Evolutionary conservation across 495 filamentous ascomycete genomes (phyloP), one percentile per base, ranked within the genome.

Genomic region (Neurospora tetraspora): DNA sequence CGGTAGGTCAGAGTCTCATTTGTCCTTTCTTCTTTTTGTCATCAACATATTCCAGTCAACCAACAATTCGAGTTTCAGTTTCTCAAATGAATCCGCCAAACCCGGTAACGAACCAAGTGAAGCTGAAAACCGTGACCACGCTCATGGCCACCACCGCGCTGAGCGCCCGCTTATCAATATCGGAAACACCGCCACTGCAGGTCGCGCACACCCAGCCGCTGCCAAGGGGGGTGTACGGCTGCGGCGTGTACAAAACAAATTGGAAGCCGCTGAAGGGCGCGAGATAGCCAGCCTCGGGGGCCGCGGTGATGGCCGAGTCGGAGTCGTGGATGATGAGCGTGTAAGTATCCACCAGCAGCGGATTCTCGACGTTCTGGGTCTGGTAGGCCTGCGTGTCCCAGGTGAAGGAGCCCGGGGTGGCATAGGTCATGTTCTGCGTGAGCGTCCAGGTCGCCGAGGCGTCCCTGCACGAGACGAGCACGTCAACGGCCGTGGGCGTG

Each of bases 331-430:
- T 90, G 70, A 93, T 83, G 27, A 99, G 87, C 1, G 94, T 97
- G 81, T 98, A 99, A 53, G 87, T 89, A 39, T 91, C 92, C 8
- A 88, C 90, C 39, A 92, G 82, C 76, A 95, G 81, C 39, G 88
- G 88, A 72, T 80, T 82, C 9, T 72, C 74, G 80, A 90, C 88
- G 16, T 87, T 87, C 18, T 86, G 88, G 1, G 80, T 77, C 75
- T 96, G 86, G 78, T 91, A 95, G 11, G 85, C 84, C 8, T 82
- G 83, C 0, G 94, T 97, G 81, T 98, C 93, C 95, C 95, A 98
- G 6, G 88, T 85, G 31, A 80, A 86, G 23, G 77, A 77, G 40
- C 76, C 85, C 12, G 73, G 74, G n/a, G 81, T 80, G 70, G 76
- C 75, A 53, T 82, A 86, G 14, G 84, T 85, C 85, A 86, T 86